These are phyloP conservation scores for Aegilops speltoides DNA, from an alignment of 176 grass and related monocot genomes.

Conservation along the genomic window DNA sequence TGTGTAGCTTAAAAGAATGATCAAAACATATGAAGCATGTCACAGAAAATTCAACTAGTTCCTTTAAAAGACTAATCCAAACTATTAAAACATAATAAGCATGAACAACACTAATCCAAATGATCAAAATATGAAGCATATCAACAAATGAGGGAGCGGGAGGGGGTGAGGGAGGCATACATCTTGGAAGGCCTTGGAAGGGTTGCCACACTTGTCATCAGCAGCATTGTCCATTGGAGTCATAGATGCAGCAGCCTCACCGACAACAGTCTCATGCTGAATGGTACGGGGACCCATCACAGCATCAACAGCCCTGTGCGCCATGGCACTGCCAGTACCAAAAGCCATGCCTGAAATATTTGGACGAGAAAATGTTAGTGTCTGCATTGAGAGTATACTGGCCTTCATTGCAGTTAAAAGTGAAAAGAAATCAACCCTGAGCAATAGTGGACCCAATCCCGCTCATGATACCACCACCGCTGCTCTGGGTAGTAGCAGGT, in stretches of 20 bases:
- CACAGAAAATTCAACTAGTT: too few relatives aligned
- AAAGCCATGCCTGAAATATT: constrained; percentile 66
- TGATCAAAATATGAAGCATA: background rate
- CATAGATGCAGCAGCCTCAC: constrained; percentile 50
- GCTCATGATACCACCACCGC: constrained; percentile 66
- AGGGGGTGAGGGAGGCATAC: constrained; percentile 26
- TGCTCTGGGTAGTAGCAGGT: constrained; percentile 53
- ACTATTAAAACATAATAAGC: too few relatives aligned
- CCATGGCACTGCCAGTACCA: constrained; percentile 78
- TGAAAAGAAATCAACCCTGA: constrained; percentile 47
- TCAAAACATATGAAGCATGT: too few relatives aligned
- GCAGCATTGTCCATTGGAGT: constrained; percentile 27
- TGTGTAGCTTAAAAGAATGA: too few relatives aligned
- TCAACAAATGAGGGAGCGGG: background rate
- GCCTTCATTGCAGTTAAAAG: background rate
- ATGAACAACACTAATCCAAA: background rate
- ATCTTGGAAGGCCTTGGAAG: constrained; percentile 79
- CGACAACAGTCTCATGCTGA: constrained; percentile 65
- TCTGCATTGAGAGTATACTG: background rate
- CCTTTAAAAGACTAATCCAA: too few relatives aligned
- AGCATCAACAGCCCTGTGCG: constrained; percentile 85
- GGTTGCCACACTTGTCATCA: constrained; percentile 56
- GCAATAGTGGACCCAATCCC: constrained; percentile 89
- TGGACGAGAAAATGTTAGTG: background rate
- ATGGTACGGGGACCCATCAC: constrained; percentile 73